phyloP scores from a whole-genome alignment of 2,329 filamentous ascomycete genomes.

The Penicillium rolfsii region DNA sequence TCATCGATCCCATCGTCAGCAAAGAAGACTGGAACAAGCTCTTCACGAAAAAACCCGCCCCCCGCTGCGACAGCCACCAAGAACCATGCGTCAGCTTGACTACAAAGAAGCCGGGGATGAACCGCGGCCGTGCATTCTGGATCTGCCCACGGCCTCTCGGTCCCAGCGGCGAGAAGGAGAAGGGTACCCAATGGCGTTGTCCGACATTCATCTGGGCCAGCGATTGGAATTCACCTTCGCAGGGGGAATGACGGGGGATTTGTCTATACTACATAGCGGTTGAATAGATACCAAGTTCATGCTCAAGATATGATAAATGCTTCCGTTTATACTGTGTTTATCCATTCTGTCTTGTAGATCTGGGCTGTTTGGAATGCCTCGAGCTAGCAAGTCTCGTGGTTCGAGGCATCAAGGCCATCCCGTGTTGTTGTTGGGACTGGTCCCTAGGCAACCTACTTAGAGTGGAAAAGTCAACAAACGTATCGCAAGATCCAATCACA shows the following conservation, averaged over 20 bases:
- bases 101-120: slow-evolving; percentile 88
- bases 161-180: slow-evolving; percentile 82
- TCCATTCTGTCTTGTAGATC: background rate
- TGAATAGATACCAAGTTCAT: background rate
- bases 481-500: background rate
- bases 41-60: slow-evolving; percentile 72
- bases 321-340: background rate
- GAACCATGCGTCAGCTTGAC: slow-evolving; percentile 82
- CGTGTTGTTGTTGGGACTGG: background rate
- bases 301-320: background rate
- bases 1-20: slow-evolving; percentile 68
- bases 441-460: background rate
- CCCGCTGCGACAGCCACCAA: slow-evolving; percentile 78
- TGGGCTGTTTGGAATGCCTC: background rate
- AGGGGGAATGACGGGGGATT: slow-evolving; percentile 9
- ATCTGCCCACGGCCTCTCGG: slow-evolving; percentile 77
- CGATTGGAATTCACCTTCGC: slow-evolving; percentile 57
- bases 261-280: background rate
- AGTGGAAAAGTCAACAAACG: too few relatives aligned
- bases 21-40: slow-evolving; percentile 87
- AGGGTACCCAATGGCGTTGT: slow-evolving; percentile 83
- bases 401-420: background rate
- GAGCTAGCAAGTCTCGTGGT: background rate
- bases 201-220: slow-evolving; percentile 76
- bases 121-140: slow-evolving; percentile 70